phyloP scores from a whole-genome alignment of 2,329 filamentous ascomycete genomes.

The Fusarium sp. region DNA sequence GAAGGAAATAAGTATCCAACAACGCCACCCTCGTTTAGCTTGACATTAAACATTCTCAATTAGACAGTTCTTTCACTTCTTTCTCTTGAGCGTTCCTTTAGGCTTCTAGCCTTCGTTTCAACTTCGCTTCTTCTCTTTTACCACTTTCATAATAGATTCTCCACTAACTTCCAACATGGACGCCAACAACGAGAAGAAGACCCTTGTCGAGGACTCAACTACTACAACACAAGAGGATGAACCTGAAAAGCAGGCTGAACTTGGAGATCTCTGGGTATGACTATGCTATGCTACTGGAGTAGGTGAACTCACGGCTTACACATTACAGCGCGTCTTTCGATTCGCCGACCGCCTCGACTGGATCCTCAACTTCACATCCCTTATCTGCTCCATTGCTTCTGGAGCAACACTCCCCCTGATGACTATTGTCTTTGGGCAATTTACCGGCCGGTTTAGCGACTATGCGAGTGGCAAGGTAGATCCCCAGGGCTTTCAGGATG shows the following conservation, averaged over 20 bases:
- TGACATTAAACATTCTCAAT: not conserved
- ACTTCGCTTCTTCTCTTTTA: not conserved
- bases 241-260: not conserved
- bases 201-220: not conserved
- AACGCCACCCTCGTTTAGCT: not conserved
- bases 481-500: not conserved
- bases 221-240: conserved; percentile 4
- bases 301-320: not conserved
- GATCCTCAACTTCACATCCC: conserved; percentile 11
- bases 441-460: conserved; percentile 18
- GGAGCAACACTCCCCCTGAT: conserved; percentile 23
- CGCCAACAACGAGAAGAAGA: conserved; percentile 2
- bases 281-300: fast-evolving
- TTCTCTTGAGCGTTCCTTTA: not conserved
- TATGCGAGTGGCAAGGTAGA: conserved; percentile 6
- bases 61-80: not conserved
- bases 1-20: not conserved
- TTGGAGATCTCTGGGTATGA: conserved; percentile 19
- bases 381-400: conserved; percentile 15
- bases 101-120: not conserved
- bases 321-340: conserved; percentile 11
- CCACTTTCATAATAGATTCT: not conserved
- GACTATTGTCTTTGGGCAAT: conserved; percentile 27
- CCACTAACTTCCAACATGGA: not conserved
- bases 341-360: conserved; percentile 30